phyloP scores from a whole-genome alignment of 208 protist species.

The Trypanosoma lewisi region DNA sequence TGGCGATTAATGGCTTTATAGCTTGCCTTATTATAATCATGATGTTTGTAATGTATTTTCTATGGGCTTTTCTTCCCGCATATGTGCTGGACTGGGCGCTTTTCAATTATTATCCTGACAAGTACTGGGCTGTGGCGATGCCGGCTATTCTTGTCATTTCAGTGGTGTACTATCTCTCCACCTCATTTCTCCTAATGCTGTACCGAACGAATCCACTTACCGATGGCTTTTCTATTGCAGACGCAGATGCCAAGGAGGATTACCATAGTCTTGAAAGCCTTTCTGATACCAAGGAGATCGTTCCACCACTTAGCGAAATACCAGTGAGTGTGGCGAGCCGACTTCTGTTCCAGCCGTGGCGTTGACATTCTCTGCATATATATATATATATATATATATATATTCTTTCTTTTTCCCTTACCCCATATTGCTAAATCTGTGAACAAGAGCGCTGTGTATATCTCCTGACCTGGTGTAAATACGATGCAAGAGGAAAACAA shows the following conservation, averaged over 20 bases:
- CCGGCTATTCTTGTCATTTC: constrained; percentile 81
- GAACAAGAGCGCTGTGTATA: background rate
- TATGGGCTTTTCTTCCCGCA: constrained; percentile 75
- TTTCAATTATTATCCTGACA: constrained; percentile 88
- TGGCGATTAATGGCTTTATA: constrained; percentile 90
- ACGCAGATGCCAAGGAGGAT: constrained; percentile 62
- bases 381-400: constrained; percentile 6
- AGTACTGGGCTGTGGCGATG: constrained; percentile 88
- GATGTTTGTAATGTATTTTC: constrained; percentile 55
- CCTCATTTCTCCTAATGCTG: constrained; percentile 58
- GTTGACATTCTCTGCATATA: constrained; percentile 17
- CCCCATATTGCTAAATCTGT: background rate
- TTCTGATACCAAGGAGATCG: constrained; percentile 47
- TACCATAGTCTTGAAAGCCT: constrained; percentile 52
- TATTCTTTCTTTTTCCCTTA: background rate
- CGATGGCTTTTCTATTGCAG: constrained; percentile 69
- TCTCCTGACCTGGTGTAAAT: too few species aligned
- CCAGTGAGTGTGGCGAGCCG: constrained; percentile 71
- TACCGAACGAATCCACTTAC: constrained; percentile 73
- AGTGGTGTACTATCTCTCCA: constrained; percentile 68
- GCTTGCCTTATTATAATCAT: constrained; percentile 59
- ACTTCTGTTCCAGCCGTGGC: constrained; percentile 85
- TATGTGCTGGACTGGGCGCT: constrained; percentile 53
- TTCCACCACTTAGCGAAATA: constrained; percentile 82
- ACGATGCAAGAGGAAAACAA: too few species aligned